A percentile compares a stretch with the other conserved stretches of the same genome.
These are phyloP conservation scores for Laburnicola sp. DNA, from an alignment of 2,329 filamentous ascomycete species.

Conservation along the genomic window DNA sequence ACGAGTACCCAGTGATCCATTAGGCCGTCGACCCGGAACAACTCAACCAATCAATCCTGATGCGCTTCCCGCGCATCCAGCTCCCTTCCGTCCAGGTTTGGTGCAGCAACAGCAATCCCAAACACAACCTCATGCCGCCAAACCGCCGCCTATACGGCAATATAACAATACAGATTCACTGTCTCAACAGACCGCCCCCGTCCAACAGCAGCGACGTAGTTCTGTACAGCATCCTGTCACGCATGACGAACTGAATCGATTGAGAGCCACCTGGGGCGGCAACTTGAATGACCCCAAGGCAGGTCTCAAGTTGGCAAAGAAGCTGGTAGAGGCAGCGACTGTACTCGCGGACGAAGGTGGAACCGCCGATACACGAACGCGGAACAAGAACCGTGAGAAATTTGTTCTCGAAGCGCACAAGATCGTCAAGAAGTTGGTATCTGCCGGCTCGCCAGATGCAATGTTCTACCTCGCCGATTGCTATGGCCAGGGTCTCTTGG, in stretches of 20 bases:
- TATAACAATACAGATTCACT: constrained; percentile 50
- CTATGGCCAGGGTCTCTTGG: constrained; percentile 78
- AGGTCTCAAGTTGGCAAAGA: constrained; percentile 76
- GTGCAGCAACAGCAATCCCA: constrained; percentile 40
- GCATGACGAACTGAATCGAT: constrained; percentile 71
- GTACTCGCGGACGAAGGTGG: constrained; percentile 77
- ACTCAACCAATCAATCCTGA: constrained; percentile 54
- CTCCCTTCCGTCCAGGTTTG: constrained; percentile 58
- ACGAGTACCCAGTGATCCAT: constrained; percentile 31
- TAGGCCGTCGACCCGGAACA: constrained; percentile 47
- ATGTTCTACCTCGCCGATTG: constrained; percentile 95
- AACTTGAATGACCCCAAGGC: constrained; percentile 73
- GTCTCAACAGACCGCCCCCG: constrained; percentile 28
- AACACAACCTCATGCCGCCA: constrained; percentile 37
- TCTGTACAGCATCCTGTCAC: constrained; percentile 65
- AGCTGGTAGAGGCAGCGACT: constrained; percentile 80
- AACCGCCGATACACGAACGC: constrained; percentile 67
- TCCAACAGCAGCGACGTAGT: constrained; percentile 20
- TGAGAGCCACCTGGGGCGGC: constrained; percentile 69
- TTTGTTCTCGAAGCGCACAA: constrained; percentile 88
- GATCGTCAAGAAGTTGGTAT: constrained; percentile 83
- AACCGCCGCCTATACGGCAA: constrained; percentile 58
- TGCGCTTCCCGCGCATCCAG: constrained; percentile 59
- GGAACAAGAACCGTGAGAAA: constrained; percentile 71
- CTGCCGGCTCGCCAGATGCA: constrained; percentile 73